Evolutionary conservation across 768 basidiomycete genomes (phyloP).

Genomic region (Trametes cingulata): DNA sequence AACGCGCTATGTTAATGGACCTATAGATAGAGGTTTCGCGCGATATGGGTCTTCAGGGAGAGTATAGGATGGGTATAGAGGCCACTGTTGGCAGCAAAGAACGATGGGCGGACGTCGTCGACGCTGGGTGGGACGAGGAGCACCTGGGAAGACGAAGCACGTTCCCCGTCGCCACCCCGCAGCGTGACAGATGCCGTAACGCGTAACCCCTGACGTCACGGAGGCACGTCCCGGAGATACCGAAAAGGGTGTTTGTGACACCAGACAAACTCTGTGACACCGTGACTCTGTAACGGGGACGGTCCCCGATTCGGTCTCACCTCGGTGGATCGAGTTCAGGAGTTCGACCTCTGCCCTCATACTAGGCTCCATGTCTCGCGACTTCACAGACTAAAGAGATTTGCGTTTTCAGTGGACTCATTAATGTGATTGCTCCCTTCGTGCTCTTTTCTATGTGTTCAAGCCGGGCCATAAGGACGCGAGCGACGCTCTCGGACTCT

Average conservation of each 20-base stretch:
- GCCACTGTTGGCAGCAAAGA: slow-evolving; percentile 21
- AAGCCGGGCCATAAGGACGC: too few relatives aligned
- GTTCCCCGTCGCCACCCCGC: slow-evolving; percentile 23
- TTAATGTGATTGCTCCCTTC: too few relatives aligned
- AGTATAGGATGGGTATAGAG: slow-evolving; percentile 12
- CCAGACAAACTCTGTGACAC: neutral
- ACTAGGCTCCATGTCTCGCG: too few relatives aligned
- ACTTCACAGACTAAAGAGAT: too few relatives aligned
- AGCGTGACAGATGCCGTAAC: slow-evolving; percentile 19
- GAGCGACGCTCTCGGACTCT: neutral
- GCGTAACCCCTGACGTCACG: slow-evolving; percentile 6
- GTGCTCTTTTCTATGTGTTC: too few relatives aligned
- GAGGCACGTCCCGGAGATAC: neutral
- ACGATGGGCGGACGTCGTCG: slow-evolving; percentile 21
- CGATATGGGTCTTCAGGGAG: slow-evolving; percentile 9
- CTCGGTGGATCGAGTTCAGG: too few relatives aligned
- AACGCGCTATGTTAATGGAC: neutral
- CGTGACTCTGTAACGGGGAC: neutral
- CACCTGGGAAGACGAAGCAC: slow-evolving; percentile 19
- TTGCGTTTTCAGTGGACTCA: too few relatives aligned
- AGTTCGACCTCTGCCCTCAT: neutral
- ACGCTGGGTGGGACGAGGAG: slow-evolving; percentile 21
- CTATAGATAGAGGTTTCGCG: slow-evolving; percentile 2
- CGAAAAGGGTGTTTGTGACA: neutral
- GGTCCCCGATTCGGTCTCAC: too few relatives aligned